phyloP scores from a whole-genome alignment of 805 yeast species.

The Blastobotrys peoriensis region DNA sequence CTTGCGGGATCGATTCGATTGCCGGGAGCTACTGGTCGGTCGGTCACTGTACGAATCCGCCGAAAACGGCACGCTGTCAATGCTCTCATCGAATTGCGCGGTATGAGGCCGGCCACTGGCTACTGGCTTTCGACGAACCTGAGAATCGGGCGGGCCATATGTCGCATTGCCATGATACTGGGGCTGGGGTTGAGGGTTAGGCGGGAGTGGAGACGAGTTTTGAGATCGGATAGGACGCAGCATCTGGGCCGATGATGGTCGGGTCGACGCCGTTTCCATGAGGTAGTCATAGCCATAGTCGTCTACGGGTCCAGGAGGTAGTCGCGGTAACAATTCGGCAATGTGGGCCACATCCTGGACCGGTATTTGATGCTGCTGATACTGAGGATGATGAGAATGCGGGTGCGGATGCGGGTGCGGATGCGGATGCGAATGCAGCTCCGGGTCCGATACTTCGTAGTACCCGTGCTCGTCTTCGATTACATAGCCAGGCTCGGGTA shows the following conservation, averaged over 20 bases:
- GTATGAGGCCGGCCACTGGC: conserved; percentile 7
- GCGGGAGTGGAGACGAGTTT: not conserved
- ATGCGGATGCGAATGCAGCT: not conserved
- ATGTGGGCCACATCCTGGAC: not conserved
- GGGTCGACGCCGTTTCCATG: conserved; percentile 3
- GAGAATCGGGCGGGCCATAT: not conserved
- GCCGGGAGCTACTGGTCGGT: not conserved
- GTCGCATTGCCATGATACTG: not conserved
- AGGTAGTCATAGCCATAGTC: not conserved
- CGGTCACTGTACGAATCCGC: conserved; percentile 16
- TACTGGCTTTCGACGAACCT: conserved; percentile 17
- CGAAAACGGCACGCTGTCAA: conserved; percentile 18
- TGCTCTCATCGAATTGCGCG: conserved; percentile 5
- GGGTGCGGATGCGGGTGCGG: not conserved
- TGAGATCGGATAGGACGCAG: not conserved
- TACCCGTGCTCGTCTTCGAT: not conserved
- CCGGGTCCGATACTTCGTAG: not conserved
- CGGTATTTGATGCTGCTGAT: too few relatives aligned
- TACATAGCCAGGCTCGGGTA: not conserved
- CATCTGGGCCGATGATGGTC: not conserved
- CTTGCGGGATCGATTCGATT: not conserved
- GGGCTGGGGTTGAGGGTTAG: not conserved
- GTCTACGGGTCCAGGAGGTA: not conserved
- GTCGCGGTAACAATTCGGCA: not conserved
- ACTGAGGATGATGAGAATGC: not conserved